These are phyloP conservation scores for Pseudocercospora ulei DNA, from an alignment of 2,329 filamentous ascomycete genomes.

Conservation along the genomic window DNA sequence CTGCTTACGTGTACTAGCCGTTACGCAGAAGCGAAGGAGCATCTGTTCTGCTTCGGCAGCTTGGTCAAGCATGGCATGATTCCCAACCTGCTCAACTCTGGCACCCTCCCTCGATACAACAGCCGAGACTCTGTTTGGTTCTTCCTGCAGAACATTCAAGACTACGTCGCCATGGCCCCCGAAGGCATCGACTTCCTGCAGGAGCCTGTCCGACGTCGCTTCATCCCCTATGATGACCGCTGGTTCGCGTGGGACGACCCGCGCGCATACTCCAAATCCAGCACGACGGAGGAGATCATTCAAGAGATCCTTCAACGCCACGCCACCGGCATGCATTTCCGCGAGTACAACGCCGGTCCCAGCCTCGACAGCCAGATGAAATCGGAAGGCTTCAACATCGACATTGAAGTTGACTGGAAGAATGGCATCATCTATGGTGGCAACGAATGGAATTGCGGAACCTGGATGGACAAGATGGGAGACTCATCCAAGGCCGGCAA, in stretches of 20 bases:
- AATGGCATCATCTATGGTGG: conserved; percentile 89
- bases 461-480: conserved; percentile 99
- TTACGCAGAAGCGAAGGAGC: conserved; percentile 79
- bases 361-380: conserved; percentile 88
- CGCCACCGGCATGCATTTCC: conserved; percentile 79
- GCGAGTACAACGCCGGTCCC: conserved; percentile 86
- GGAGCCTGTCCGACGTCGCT: conserved; percentile 69
- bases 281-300: conserved; percentile 77
- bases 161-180: conserved; percentile 74
- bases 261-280: conserved; percentile 74
- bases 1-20: conserved; percentile 85
- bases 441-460: conserved; percentile 89
- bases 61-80: conserved; percentile 98
- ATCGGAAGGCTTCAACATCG: conserved; percentile 80
- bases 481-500: conserved; percentile 82
- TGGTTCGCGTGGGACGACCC: conserved; percentile 78
- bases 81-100: conserved; percentile 80
- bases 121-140: conserved; percentile 96
- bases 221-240: conserved; percentile 89
- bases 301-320: conserved; percentile 91
- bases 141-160: conserved; percentile 90
- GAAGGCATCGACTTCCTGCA: conserved; percentile 64
- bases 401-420: conserved; percentile 82
- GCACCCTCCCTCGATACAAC: conserved; percentile 82
- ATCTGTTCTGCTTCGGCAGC: conserved; percentile 88